Evolutionary conservation across 202 grass and related monocot species (phyloP).

Genomic region (Eragrostis tef): DNA sequence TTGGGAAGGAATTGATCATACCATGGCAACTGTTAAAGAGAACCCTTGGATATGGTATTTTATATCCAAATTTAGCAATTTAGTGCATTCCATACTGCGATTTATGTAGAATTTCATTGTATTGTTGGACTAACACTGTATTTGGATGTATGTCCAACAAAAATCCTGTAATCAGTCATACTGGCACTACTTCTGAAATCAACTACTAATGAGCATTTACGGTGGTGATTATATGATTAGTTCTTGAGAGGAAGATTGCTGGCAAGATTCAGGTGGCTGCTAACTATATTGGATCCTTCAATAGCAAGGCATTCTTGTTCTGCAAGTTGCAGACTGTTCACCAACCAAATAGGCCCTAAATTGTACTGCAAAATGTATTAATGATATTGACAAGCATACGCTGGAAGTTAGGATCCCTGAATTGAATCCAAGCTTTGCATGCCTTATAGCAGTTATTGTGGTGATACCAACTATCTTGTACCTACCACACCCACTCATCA

Average conservation of each 20-base stretch:
- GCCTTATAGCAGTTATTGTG: too few species aligned
- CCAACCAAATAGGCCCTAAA: conserved; percentile 52
- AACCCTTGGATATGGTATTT: not conserved
- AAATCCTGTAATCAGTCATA: not conserved
- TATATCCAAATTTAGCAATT: conserved; percentile 20
- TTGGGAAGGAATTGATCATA: not conserved
- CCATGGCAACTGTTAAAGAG: not conserved
- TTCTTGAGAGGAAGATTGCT: not conserved
- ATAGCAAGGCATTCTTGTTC: conserved; percentile 49
- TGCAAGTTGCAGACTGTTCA: conserved; percentile 41
- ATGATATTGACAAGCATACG: conserved; percentile 45
- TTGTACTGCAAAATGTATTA: conserved; percentile 49
- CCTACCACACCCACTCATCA: conserved; percentile 18
- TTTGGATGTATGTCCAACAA: not conserved
- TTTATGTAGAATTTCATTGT: conserved; percentile 8
- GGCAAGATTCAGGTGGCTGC: conserved; percentile 46
- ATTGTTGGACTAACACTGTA: not conserved
- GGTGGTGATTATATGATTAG: not conserved
- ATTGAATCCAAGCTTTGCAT: conserved; percentile 36
- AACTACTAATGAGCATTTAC: not conserved
- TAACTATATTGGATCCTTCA: conserved; percentile 45
- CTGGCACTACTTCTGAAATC: conserved; percentile 20
- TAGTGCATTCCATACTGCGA: not conserved
- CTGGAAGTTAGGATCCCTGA: conserved; percentile 42
- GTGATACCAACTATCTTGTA: too few species aligned